phyloP scores from a whole-genome alignment of 768 basidiomycete species.

The Lepiota venenata region DNA sequence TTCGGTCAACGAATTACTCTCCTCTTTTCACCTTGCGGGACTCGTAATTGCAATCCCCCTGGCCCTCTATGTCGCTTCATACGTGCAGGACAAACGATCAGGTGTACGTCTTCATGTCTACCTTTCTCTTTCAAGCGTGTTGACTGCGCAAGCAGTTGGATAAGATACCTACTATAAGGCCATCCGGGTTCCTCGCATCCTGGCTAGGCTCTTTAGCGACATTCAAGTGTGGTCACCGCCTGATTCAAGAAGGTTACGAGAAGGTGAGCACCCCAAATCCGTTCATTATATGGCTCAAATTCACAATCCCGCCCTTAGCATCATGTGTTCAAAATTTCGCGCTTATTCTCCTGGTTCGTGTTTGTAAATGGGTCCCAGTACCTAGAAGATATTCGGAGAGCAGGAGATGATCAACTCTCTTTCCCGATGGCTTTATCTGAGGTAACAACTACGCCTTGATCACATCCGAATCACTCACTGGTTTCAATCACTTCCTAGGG shows the following conservation, averaged over 20 bases:
- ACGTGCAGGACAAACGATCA: no score
- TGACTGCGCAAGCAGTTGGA: not conserved
- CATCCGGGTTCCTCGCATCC: not conserved
- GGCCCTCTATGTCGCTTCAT: no score
- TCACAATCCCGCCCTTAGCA: slow-evolving; percentile 13
- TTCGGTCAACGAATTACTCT: no score
- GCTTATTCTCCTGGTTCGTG: slow-evolving; percentile 15
- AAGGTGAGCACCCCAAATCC: slow-evolving; percentile 1
- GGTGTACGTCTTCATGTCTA: no score
- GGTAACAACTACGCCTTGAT: slow-evolving; percentile 15
- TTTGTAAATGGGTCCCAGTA: slow-evolving; percentile 37
- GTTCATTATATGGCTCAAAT: not conserved
- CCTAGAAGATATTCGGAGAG: slow-evolving; percentile 47
- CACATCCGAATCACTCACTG: not conserved
- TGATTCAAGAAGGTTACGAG: slow-evolving; percentile 10
- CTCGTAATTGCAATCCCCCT: no score
- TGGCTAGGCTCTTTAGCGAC: not conserved
- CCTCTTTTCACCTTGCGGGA: no score
- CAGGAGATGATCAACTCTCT: slow-evolving; percentile 27
- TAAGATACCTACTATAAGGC: slow-evolving; percentile 1
- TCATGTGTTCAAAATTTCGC: slow-evolving; percentile 20
- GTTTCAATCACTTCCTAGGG: slow-evolving; percentile 14
- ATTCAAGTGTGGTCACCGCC: not conserved
- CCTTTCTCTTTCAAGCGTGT: not conserved
- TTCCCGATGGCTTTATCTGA: slow-evolving; percentile 24